Percentiles rank a stretch among this genome's conserved stretches.
Conservation (phyloP, 371 early-diverging fungal genomes). For the Mortierella sp. region DNA sequence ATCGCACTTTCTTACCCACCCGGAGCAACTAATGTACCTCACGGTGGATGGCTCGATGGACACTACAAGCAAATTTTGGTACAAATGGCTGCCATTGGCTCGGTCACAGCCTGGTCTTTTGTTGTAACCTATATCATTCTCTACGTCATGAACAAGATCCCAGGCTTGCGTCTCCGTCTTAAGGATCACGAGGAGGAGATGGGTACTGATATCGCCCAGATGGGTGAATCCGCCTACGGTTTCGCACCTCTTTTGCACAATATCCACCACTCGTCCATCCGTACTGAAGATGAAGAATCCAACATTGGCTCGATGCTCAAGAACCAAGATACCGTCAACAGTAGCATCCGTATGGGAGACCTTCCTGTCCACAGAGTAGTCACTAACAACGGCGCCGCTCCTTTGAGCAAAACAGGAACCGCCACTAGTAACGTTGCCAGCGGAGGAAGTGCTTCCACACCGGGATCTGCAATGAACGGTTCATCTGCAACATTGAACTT, state of each 20-base stretch:
- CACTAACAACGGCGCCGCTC: background rate
- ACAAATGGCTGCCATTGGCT: conserved; percentile 83
- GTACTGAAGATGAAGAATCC: conserved; percentile 28
- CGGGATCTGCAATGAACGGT: conserved; percentile 13
- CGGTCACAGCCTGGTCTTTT: conserved; percentile 88
- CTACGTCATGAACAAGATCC: conserved; percentile 81
- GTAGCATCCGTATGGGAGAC: background rate
- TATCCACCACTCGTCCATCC: background rate
- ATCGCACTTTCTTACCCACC: conserved; percentile 75
- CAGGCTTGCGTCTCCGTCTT: conserved; percentile 82
- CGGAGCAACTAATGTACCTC: conserved; percentile 65
- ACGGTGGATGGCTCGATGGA: conserved; percentile 89
- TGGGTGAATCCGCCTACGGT: conserved; percentile 83
- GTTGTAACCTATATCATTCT: conserved; percentile 79
- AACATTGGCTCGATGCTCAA: conserved; percentile 6
- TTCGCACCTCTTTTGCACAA: conserved; percentile 32
- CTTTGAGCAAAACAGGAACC: background rate
- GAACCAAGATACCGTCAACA: conserved; percentile 1
- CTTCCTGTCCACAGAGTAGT: background rate
- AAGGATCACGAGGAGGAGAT: conserved; percentile 79
- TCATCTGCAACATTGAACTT: conserved; percentile 40
- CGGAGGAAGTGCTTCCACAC: background rate
- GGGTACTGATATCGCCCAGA: conserved; percentile 83
- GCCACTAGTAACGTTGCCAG: background rate
- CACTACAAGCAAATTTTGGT: conserved; percentile 82